Conservation (phyloP, 352 stramenopile species). For the Peronosclerospora sorghi region DNA sequence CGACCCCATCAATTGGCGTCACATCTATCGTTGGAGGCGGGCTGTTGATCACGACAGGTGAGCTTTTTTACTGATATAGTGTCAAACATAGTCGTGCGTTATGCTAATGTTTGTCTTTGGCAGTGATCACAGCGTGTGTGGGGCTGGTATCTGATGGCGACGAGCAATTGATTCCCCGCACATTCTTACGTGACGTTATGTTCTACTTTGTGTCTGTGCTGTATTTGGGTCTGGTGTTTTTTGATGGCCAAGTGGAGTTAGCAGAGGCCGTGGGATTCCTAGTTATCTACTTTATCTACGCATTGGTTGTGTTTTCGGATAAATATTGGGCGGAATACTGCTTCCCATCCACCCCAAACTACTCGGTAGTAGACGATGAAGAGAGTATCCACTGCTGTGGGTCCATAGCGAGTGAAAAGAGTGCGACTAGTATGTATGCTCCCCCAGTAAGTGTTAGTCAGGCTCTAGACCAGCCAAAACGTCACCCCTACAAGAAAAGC, state of each 20-base stretch:
- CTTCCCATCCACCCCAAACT: constrained; percentile 16
- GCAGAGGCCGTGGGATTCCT: constrained; percentile 59
- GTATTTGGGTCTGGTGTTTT: constrained; percentile 68
- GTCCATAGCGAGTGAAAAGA: constrained; percentile 18
- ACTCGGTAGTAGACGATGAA: constrained; percentile 17
- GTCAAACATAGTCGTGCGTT: neutral
- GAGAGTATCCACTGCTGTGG: constrained; percentile 23
- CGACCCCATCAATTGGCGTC: constrained; percentile 57
- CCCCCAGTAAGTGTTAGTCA: constrained; percentile 3
- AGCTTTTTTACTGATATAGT: neutral
- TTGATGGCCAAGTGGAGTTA: constrained; percentile 52
- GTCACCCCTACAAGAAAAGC: constrained; percentile 20
- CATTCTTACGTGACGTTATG: constrained; percentile 57
- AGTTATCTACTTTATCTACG: constrained; percentile 57
- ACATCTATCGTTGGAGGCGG: constrained; percentile 59
- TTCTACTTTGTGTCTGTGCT: constrained; percentile 62
- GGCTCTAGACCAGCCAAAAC: constrained; percentile 5
- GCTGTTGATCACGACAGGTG: constrained; percentile 51
- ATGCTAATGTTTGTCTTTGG: neutral
- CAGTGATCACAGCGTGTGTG: constrained; percentile 58
- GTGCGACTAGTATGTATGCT: constrained; percentile 1
- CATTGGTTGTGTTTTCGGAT: constrained; percentile 50
- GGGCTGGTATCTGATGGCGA: constrained; percentile 55
- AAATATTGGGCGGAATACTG: constrained; percentile 23
- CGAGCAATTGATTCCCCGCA: constrained; percentile 65